Evolutionary conservation across 805 yeast species (phyloP).

Genomic region (Ogataea degrootiae): DNA sequence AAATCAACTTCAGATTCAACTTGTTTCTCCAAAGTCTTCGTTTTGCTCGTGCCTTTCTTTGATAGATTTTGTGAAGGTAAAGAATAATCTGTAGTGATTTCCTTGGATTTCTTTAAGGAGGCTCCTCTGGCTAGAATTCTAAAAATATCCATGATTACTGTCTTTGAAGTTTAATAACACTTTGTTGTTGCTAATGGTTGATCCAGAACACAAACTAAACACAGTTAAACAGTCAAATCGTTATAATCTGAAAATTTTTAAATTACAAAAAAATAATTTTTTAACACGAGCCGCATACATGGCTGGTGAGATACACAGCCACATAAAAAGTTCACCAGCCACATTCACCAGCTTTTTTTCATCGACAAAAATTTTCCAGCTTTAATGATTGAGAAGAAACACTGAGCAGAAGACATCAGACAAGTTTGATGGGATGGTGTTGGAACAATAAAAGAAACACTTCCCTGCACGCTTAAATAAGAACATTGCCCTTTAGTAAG

Average conservation of each 20-base stretch:
- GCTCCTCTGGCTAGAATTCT: slow-evolving; percentile 85
- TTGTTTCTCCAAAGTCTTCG: slow-evolving; percentile 39
- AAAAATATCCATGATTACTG: slow-evolving; percentile 73
- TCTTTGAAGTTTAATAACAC: too few relatives aligned
- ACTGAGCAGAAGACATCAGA: too few relatives aligned
- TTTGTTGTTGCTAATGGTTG: too few relatives aligned
- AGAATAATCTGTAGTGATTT: slow-evolving; percentile 38
- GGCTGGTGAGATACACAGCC: background rate
- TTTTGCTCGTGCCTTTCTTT: slow-evolving; percentile 28
- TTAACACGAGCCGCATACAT: background rate
- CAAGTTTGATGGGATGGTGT: too few relatives aligned
- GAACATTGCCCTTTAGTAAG: too few relatives aligned
- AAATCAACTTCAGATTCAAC: slow-evolving; percentile 78
- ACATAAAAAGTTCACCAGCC: background rate
- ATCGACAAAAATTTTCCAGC: slow-evolving; percentile 18
- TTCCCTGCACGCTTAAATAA: too few relatives aligned
- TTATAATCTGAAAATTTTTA: background rate
- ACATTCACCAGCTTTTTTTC: slow-evolving; percentile 7
- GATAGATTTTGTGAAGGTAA: slow-evolving; percentile 23
- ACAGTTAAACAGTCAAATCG: background rate
- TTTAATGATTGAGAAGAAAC: background rate
- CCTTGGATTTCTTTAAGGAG: slow-evolving; percentile 55
- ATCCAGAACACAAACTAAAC: background rate
- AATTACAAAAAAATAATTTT: background rate
- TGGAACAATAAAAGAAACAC: too few relatives aligned